Conservation (phyloP, 768 basidiomycete genomes). For the Pleurotus eryngii region DNA sequence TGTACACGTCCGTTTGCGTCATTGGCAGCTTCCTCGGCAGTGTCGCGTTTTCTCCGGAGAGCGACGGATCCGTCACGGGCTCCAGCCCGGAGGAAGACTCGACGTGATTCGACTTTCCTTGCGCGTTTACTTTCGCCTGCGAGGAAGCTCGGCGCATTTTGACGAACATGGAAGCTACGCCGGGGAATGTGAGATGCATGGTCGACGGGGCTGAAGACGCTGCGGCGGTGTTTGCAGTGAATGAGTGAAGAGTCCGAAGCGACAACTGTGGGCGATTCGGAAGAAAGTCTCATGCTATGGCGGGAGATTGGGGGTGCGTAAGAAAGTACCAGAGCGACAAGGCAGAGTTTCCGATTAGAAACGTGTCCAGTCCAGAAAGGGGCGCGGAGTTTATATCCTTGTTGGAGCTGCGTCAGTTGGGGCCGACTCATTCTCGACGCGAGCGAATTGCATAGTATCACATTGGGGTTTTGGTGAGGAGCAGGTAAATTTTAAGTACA, state of each 20-base stretch:
- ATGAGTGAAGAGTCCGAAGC: background rate
- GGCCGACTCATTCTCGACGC: too few relatives aligned
- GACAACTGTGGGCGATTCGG: background rate
- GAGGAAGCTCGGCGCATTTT: conserved; percentile 40
- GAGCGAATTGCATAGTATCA: too few relatives aligned
- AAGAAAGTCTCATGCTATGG: conserved; percentile 1
- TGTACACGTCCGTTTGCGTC: conserved; percentile 39
- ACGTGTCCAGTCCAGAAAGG: background rate
- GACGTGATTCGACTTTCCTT: conserved; percentile 26
- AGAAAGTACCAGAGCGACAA: background rate
- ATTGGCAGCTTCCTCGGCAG: conserved; percentile 10
- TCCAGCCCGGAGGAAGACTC: conserved; percentile 32
- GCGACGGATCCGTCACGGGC: conserved; percentile 35
- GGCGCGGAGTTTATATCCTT: conserved; percentile 2
- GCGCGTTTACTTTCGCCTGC: conserved; percentile 10
- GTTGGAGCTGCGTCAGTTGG: too few relatives aligned
- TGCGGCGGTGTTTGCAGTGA: conserved; percentile 5
- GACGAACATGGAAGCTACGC: conserved; percentile 53
- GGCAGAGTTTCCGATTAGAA: background rate
- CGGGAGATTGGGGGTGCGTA: background rate
- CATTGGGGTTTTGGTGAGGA: too few relatives aligned
- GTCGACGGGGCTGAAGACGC: conserved; percentile 13
- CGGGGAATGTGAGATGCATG: conserved; percentile 27
- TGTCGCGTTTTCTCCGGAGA: conserved; percentile 22
- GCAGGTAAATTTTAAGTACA: too few relatives aligned